Evolutionary conservation across 2,329 filamentous ascomycete species (phyloP), one percentile per base, ranked within the genome.

Genomic region (Aspergillus neotritici): DNA sequence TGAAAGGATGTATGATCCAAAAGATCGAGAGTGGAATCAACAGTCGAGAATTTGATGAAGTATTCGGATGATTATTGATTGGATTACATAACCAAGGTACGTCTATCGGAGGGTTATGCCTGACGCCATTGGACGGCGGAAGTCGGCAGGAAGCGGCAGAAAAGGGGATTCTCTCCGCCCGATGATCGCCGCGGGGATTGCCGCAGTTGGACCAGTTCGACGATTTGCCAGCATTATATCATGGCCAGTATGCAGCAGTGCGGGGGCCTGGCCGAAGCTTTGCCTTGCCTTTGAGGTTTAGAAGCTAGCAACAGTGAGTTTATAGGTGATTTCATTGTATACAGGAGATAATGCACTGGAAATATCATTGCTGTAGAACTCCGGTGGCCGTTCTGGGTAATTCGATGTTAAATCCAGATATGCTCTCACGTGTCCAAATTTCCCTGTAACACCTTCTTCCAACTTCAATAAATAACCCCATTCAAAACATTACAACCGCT

Each of bases 201-300:
- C 21, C 21, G 21, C 21, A 25, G 21, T 25, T 8, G 21, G 21
- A 3, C 21, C 21, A 25, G 21, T 25, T 25, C 21, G 7, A 25
- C 21, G 2, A 25, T 25, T 9, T 9, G 21, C 21, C 7, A 25
- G 21, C 21, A 25, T 25, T 4, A 25, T 6, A 25, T 25, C 21
- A 25, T 25, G 21, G 21, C 21, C 21, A 25, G 0, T 94, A 86
- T 61, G 73, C 75, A 46, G 89, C 95, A 55, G 82, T 89, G 5
- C 81, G 68, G 69, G 62, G 66, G 12, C 87, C 87, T 58, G 74
- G 70, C 40, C 63, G 66, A 28, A 66, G 79, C 11, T 81, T 82
- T 53, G 21, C 9, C 5, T 6, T 2, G 9, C 3, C 7, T 2
- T 25, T 8, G 5, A 8, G 21, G 7, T 9, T 25, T 2, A 25